Percentiles rank a stretch among this genome's conserved stretches.
Conservation (phyloP, 108 stramenopile species). For the Chaetoceros muelleri region DNA sequence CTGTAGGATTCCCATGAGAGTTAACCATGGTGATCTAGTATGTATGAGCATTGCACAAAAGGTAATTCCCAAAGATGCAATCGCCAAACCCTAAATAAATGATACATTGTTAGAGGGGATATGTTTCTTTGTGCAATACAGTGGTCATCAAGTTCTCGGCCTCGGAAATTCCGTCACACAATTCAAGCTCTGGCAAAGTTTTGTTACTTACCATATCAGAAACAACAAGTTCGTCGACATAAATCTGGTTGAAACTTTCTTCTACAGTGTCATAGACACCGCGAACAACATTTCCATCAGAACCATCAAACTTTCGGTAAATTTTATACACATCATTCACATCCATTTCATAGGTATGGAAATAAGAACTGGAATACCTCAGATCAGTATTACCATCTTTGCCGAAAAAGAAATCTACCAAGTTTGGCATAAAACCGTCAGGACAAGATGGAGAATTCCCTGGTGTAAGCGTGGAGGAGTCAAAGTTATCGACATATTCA, state of each 20-base stretch:
- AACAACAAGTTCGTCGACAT: constrained; percentile 13
- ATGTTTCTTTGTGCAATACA: constrained; percentile 1
- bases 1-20: constrained; percentile 32
- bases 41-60: constrained; percentile 36
- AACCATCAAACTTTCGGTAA: constrained; percentile 17
- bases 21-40: constrained; percentile 35
- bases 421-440: constrained; percentile 15
- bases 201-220: constrained; percentile 34
- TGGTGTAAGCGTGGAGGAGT: neutral
- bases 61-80: constrained; percentile 25
- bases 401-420: constrained; percentile 30
- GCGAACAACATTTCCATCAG: constrained; percentile 7
- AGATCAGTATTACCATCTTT: constrained; percentile 3
- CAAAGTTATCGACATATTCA: neutral
- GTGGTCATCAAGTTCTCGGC: too few species aligned
- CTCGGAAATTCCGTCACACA: too few species aligned
- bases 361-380: constrained; percentile 30
- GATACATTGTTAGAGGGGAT: neutral
- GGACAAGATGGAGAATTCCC: constrained; percentile 14
- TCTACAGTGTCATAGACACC: constrained; percentile 38
- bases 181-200: too few species aligned
- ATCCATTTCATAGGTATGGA: constrained; percentile 20
- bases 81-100: neutral
- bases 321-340: constrained; percentile 26
- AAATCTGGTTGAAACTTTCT: constrained; percentile 25